Percentiles rank a stretch among this genome's conserved stretches.
phyloP scores from a whole-genome alignment of 176 grass and related monocot species.

The Oryza punctata region DNA sequence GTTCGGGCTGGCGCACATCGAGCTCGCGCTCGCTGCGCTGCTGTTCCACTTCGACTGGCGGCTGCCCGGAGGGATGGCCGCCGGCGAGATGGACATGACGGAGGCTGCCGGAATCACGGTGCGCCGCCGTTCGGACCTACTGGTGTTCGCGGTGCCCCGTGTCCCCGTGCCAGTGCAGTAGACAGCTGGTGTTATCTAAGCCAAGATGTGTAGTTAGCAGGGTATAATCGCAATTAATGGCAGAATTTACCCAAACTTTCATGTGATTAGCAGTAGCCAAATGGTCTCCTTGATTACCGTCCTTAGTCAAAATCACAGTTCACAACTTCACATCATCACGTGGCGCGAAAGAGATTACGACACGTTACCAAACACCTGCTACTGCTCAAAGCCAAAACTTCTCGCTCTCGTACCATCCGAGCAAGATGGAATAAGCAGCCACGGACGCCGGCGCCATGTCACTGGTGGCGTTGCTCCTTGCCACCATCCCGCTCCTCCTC shows the following conservation, averaged over 20 bases:
- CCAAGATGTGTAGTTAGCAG: no score
- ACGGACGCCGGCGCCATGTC: not conserved
- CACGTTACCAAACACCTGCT: no score
- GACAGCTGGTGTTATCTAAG: not conserved
- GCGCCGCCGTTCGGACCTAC: not conserved
- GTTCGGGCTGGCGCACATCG: constrained; percentile 52
- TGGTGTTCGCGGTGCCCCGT: not conserved
- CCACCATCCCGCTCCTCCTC: not conserved
- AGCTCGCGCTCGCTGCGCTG: constrained; percentile 47
- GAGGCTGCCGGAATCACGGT: constrained; percentile 33
- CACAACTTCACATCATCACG: no score
- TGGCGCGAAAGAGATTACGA: no score
- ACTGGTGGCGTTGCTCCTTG: not conserved
- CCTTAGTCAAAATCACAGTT: no score
- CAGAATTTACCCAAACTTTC: no score
- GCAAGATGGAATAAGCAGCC: not conserved
- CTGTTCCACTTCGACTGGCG: constrained; percentile 60
- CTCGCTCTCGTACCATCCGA: not conserved
- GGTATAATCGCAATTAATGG: no score
- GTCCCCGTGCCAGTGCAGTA: not conserved
- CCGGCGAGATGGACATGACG: constrained; percentile 44
- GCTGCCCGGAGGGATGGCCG: not conserved
- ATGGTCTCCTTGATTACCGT: no score
- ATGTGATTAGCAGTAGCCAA: no score
- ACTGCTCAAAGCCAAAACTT: no score